phyloP scores from a whole-genome alignment of 1,284 basidiomycete genomes.

The Phaffia rhodozyma region DNA sequence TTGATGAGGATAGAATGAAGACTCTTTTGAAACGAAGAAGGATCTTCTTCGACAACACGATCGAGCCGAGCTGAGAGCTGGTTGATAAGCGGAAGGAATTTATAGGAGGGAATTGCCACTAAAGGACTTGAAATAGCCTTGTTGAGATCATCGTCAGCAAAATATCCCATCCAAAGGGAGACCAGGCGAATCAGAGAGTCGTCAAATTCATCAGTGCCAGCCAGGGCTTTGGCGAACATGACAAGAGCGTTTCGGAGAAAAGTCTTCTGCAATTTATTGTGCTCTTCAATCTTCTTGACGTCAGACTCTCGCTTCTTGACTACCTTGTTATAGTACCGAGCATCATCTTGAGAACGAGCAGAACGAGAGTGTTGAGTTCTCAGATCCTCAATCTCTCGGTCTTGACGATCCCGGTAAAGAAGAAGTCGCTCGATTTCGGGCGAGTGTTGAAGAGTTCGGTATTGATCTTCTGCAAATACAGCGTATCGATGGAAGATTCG shows the following conservation, averaged over 20 bases:
- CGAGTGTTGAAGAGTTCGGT: slow-evolving; percentile 54
- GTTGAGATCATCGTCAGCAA: slow-evolving; percentile 49
- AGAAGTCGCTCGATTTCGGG: slow-evolving; percentile 60
- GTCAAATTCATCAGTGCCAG: slow-evolving; percentile 58
- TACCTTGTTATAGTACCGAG: slow-evolving; percentile 1
- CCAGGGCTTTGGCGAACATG: slow-evolving; percentile 70
- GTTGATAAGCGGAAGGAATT: slow-evolving; percentile 80
- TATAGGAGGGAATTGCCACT: slow-evolving; percentile 62
- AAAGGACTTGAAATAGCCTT: slow-evolving; percentile 45
- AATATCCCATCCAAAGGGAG: slow-evolving; percentile 85
- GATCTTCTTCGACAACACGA: slow-evolving; percentile 30
- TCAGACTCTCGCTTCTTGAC: slow-evolving; percentile 2
- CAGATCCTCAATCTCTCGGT: slow-evolving; percentile 42
- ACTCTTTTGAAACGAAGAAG: slow-evolving; percentile 46
- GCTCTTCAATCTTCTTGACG: slow-evolving; percentile 39
- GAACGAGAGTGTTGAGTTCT: slow-evolving; percentile 1
- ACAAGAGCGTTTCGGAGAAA: slow-evolving; percentile 65
- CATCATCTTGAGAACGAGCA: not conserved
- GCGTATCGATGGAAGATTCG: slow-evolving; percentile 74
- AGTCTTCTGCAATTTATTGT: slow-evolving; percentile 46
- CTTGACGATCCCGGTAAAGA: slow-evolving; percentile 60
- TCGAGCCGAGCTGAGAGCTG: slow-evolving; percentile 81
- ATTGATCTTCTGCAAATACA: slow-evolving; percentile 76
- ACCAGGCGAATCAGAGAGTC: slow-evolving; percentile 67
- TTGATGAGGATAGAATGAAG: slow-evolving; percentile 56